Evolutionary conservation across 805 yeast species (phyloP).

Genomic region (Kluyveromyces dobzhanskii): DNA sequence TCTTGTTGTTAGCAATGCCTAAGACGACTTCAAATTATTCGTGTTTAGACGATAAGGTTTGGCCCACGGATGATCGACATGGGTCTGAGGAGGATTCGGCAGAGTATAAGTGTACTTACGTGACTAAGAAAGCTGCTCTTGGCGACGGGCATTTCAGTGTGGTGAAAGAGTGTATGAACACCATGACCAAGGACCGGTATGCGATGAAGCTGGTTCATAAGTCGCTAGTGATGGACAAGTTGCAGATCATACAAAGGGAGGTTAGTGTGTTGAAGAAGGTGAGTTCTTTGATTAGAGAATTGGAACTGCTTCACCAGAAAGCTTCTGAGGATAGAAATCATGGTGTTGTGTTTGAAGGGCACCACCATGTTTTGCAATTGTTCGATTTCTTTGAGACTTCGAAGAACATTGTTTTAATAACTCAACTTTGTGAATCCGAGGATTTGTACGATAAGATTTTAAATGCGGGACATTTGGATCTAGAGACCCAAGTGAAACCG

Average conservation of each 20-base stretch:
- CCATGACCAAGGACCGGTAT: slow-evolving; percentile 33
- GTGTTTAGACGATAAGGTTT: neutral
- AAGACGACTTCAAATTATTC: neutral
- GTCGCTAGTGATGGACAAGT: slow-evolving; percentile 19
- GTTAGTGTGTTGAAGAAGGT: slow-evolving; percentile 39
- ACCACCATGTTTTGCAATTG: slow-evolving; percentile 47
- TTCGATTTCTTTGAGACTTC: slow-evolving; percentile 65
- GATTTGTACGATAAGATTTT: slow-evolving; percentile 58
- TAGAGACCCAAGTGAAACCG: slow-evolving; percentile 40
- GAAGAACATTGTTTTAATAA: slow-evolving; percentile 45
- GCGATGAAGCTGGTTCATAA: slow-evolving; percentile 39
- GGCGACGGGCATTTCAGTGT: slow-evolving; percentile 44
- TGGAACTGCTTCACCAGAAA: slow-evolving; percentile 23
- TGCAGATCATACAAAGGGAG: slow-evolving; percentile 47
- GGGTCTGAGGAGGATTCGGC: neutral
- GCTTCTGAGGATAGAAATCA: slow-evolving; percentile 4
- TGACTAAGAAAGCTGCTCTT: slow-evolving; percentile 21
- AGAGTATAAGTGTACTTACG: slow-evolving; percentile 23
- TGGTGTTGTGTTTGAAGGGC: slow-evolving; percentile 23
- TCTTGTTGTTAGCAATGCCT: too few relatives aligned
- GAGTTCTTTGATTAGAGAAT: slow-evolving; percentile 16
- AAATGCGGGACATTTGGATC: slow-evolving; percentile 35
- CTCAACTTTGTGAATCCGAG: slow-evolving; percentile 61
- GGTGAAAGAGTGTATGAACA: slow-evolving; percentile 42
- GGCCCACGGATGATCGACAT: neutral